Base-by-base conservation (phyloP, 306 rosid species). In the Fragaria ananassa region DNA sequence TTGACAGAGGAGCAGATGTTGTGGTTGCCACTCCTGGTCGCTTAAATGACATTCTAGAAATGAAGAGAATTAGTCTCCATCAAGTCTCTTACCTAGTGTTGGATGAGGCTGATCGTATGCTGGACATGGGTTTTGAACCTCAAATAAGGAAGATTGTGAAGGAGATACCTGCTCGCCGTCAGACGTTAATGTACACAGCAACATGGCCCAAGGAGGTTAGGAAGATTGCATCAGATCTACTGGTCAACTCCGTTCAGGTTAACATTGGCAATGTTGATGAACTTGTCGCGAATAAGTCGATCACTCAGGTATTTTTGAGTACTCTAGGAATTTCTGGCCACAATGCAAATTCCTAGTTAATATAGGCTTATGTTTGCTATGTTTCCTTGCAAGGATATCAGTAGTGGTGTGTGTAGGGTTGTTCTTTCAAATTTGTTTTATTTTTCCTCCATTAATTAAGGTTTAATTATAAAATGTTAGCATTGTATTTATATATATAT, bases 131-230 rank as follows among this genome's bases (percentile, higher is more conserved):
- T 62, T 96, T 96, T 83, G 99, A 96, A 81, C 99, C 99, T 80
- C 99, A 96, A 85, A 96, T 96, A 77, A 87, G 98, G 86, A 93
- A 96, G 90, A 84, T 96, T 78, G 99, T 96, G 77, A 96, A 89
- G 45, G 98, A 89, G 89, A 93, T 96, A 76, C 99, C 99, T 80
- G 72, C 91, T 72, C 90, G 97, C 17, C 88, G 99, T 80, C 99
- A 96, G 89, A 96, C 99, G 64, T 86, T 96, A 69, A 96, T 96
- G 99, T 92, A 68, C 68, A 96, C 99, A n/a, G 99, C 99, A 76
- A 96, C 99, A n/a, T 96, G 99, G 99, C 99, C 99, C 5, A 96
- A 89, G 88, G 99, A 96, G 86, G 99, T 96, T 68, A 86, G 98
- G 74, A 96, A 91, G 87, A 96, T 96, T 83, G 98, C 99, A 72